Percentiles rank a stretch among this genome's conserved stretches.
Evolutionary conservation across 2,329 filamentous ascomycete species (phyloP).

Genomic region (Penicillium concentricum): DNA sequence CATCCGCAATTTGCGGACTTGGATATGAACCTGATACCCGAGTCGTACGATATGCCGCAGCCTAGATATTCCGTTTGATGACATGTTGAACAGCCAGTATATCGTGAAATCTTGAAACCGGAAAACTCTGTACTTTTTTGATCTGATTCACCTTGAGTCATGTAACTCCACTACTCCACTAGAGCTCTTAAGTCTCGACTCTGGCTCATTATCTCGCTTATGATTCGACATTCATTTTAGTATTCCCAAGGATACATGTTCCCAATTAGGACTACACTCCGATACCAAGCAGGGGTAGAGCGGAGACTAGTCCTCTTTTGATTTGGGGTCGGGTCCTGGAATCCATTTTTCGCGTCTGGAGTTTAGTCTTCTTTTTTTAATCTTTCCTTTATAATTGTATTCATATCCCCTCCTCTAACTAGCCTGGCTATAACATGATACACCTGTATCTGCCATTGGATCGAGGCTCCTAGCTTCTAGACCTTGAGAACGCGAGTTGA

Average conservation of each 20-base stretch:
- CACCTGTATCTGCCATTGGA: slow-evolving; percentile 11
- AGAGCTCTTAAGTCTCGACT: slow-evolving; percentile 3
- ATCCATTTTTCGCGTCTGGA: no score
- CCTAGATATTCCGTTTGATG: no score
- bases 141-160: slow-evolving; percentile 24
- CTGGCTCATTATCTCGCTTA: not conserved
- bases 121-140: no score
- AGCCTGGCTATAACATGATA: slow-evolving; percentile 12
- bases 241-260: not conserved
- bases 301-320: slow-evolving; percentile 27
- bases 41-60: no score
- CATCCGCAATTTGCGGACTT: no score
- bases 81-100: no score
- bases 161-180: slow-evolving; percentile 14
- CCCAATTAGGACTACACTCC: slow-evolving; percentile 27
- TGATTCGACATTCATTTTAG: not conserved
- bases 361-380: not conserved
- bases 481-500: no score
- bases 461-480: no score
- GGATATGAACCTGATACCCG: no score
- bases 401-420: not conserved
- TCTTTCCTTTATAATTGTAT: not conserved
- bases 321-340: not conserved
- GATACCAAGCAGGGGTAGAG: slow-evolving; percentile 5
- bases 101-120: slow-evolving; percentile 8